Evolutionary conservation across 2,329 filamentous ascomycete genomes (phyloP), one percentile per base, ranked within the genome.

Genomic region (Fusarium citri): DNA sequence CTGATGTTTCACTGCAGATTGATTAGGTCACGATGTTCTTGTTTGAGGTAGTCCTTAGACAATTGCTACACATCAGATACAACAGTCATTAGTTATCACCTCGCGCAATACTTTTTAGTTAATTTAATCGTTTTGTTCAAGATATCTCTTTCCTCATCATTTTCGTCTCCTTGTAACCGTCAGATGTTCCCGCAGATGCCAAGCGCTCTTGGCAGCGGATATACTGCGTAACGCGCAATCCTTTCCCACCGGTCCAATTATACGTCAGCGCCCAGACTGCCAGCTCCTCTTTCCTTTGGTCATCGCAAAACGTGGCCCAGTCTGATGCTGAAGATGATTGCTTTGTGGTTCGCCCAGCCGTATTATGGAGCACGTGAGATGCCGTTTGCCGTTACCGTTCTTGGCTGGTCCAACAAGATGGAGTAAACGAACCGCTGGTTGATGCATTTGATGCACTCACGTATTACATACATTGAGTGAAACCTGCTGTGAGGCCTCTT

Each of bases 401-500:
- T 64, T 64, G 51, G 59, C 59, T 16, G 20, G 22, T 3, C 23
- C 14, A 34, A 22, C 16, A 14, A 3, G 12, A 16, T 6, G 15
- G 8, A 26, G 31, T 18, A 20, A 9, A 37, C 10, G 5, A 14
- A 22, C 31, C 15, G 8, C 10, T 11, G 18, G 22, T 18, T 28
- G 26, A 37, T 50, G 14, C 30, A 34, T 9, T 8, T 5, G 15
- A 41, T 51, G 16, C 31, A 40, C 12, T 9, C 4, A 2, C 6
- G 18, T 26, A 20, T 28, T 41, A 25, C 31, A 25, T 28, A 28
- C 31, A 41, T 51, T n/a, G 18, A 41, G 18, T 20, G 23, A 41
- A 51, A 51, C 23, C 9, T 20, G 26, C 22, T 55, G 37, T 57
- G 59, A 64, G 45, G 61, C 40, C 61, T 58, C 51, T 64, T 64